These are phyloP conservation scores for Gaertneriomyces sp. DNA, from an alignment of 192 early-diverging fungal species.

Conservation along the genomic window DNA sequence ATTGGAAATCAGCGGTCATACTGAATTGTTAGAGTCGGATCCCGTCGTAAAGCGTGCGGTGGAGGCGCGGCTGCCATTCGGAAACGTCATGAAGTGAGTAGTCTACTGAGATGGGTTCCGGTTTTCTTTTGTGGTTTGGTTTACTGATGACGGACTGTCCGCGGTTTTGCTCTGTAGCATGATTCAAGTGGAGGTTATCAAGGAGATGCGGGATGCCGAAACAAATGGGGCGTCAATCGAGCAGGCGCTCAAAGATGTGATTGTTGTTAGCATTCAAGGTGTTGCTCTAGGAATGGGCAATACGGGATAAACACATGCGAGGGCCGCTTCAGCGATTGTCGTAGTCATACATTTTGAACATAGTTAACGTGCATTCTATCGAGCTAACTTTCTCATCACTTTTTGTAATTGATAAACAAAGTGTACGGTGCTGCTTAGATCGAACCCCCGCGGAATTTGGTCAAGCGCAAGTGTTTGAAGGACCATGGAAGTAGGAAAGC, in stretches of 20 bases:
- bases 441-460: no score
- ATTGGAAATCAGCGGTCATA: constrained; percentile 9
- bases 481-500: no score
- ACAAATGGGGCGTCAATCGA: constrained; percentile 12
- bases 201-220: constrained; percentile 20
- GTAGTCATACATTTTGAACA: no score
- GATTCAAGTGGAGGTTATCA: constrained; percentile 28
- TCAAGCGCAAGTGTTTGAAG: no score
- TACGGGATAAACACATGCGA: neutral
- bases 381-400: no score
- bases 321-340: no score
- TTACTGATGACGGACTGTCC: neutral
- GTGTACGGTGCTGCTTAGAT: no score
- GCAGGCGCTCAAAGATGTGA: constrained; percentile 19
- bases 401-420: no score
- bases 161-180: neutral
- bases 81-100: constrained; percentile 26
- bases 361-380: no score
- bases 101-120: neutral
- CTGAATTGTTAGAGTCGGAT: constrained; percentile 27
- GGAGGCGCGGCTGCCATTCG: constrained; percentile 35
- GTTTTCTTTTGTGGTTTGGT: no score
- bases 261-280: constrained; percentile 36
- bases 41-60: constrained; percentile 39
- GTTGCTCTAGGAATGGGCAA: constrained; percentile 29